These are phyloP conservation scores for Tilletia setariae DNA, from an alignment of 1,284 basidiomycete species.

Conservation along the genomic window DNA sequence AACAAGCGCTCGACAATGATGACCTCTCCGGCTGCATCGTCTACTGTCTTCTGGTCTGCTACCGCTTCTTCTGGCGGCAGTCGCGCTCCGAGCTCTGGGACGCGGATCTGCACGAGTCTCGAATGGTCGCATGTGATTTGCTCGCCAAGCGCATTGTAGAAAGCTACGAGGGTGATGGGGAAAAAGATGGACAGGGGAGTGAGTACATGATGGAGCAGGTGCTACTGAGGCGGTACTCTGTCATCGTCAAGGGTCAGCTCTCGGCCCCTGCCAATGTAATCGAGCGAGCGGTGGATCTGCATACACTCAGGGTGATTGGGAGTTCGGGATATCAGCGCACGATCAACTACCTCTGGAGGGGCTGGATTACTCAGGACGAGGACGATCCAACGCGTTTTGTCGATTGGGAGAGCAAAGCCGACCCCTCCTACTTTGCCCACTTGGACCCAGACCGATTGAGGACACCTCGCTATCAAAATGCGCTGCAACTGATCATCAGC, in stretches of 20 bases:
- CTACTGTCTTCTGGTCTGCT: conserved; percentile 6
- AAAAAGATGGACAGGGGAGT: too few species aligned
- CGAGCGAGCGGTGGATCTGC: conserved; percentile 6
- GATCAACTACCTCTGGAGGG: conserved; percentile 4
- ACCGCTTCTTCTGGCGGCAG: conserved; percentile 14
- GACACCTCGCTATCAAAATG: background rate
- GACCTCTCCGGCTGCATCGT: conserved; percentile 15
- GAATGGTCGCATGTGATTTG: conserved; percentile 4
- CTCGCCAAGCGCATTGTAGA: conserved; percentile 10
- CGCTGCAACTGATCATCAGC: background rate
- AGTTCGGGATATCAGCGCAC: conserved; percentile 4
- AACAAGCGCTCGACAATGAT: background rate
- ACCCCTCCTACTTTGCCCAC: conserved; percentile 8
- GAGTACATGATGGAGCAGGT: conserved; percentile 15
- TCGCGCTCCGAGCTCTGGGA: conserved; percentile 8
- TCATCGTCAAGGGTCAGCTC: conserved; percentile 1
- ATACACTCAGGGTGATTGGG: background rate
- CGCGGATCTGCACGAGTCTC: background rate
- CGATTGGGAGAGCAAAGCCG: background rate
- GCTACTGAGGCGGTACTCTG: conserved; percentile 5
- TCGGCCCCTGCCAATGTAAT: conserved; percentile 11
- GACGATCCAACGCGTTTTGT: conserved; percentile 8
- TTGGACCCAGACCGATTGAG: background rate
- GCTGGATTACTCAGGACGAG: conserved; percentile 12
- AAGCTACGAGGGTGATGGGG: background rate